phyloP scores from a whole-genome alignment of 2,329 filamentous ascomycete species.

The Colletotrichum godetiae region DNA sequence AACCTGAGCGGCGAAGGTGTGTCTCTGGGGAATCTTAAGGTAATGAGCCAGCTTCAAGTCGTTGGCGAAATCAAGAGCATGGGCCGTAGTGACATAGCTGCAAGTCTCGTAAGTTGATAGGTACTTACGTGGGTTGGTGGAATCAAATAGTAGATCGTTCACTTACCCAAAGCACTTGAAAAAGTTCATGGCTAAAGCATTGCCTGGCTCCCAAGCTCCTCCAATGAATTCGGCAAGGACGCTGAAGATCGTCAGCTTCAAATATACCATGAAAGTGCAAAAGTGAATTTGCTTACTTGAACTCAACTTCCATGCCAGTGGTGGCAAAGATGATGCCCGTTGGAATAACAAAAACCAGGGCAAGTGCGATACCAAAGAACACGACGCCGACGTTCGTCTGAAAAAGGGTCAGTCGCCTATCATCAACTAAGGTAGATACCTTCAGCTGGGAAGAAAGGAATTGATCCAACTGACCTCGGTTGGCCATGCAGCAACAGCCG shows the following conservation, averaged over 20 bases:
- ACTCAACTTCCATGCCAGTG: conserved; percentile 50
- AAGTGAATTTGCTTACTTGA: not conserved
- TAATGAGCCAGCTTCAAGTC: conserved; percentile 54
- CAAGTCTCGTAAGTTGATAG: conserved; percentile 6
- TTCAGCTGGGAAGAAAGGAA: too few species aligned
- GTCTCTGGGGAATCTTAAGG: conserved; percentile 55
- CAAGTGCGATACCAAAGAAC: conserved; percentile 54
- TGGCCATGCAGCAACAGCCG: conserved; percentile 50
- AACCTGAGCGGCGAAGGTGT: conserved; percentile 50
- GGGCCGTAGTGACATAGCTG: conserved; percentile 46
- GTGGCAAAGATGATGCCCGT: conserved; percentile 57
- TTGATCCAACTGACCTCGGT: conserved; percentile 40
- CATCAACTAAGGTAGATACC: too few species aligned
- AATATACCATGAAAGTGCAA: too few species aligned
- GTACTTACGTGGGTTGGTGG: too few species aligned
- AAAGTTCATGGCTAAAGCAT: conserved; percentile 29
- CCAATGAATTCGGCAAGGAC: conserved; percentile 34
- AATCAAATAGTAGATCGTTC: accelerated
- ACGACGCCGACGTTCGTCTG: conserved; percentile 55
- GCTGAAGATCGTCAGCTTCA: conserved; percentile 29
- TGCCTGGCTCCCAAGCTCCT: conserved; percentile 24
- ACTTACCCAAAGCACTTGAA: conserved; percentile 43
- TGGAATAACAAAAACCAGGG: conserved; percentile 55
- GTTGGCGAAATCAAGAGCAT: conserved; percentile 49
- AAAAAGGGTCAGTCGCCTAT: not conserved